Percentiles rank a stretch among this genome's conserved stretches.
These are phyloP conservation scores for Gliomastix tumulicola DNA, from an alignment of 2,329 filamentous ascomycete species.

Conservation along the genomic window DNA sequence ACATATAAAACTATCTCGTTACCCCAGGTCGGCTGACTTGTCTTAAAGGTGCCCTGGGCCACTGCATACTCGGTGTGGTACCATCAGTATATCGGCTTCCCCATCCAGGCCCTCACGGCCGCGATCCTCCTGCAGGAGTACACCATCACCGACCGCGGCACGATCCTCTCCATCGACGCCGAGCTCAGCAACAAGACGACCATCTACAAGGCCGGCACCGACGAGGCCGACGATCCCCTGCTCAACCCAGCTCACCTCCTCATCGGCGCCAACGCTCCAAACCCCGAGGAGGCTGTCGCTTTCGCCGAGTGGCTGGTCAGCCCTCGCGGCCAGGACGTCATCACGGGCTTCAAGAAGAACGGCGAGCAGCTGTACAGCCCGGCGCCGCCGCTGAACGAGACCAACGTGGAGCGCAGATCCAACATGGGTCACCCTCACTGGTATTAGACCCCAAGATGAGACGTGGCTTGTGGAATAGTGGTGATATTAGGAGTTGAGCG, in stretches of 20 bases:
- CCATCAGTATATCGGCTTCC: conserved; percentile 36
- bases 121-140: conserved; percentile 34
- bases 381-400: too few species aligned
- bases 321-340: conserved; percentile 25
- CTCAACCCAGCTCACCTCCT: conserved; percentile 35
- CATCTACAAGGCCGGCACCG: conserved; percentile 26
- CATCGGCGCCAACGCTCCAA: conserved; percentile 23
- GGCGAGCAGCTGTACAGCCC: conserved; percentile 26
- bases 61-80: conserved; percentile 37
- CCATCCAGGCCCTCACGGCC: conserved; percentile 33
- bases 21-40: too few species aligned
- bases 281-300: conserved; percentile 20
- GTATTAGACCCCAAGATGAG: too few species aligned
- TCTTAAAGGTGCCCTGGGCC: conserved; percentile 37
- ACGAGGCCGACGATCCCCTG: conserved; percentile 26
- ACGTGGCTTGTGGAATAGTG: too few species aligned
- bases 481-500: too few species aligned
- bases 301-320: conserved; percentile 32
- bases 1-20: too few species aligned
- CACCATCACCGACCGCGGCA: conserved; percentile 38
- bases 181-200: conserved; percentile 21
- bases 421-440: too few species aligned
- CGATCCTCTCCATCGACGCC: conserved; percentile 28
- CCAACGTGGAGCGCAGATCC: too few species aligned
- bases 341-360: conserved; percentile 27